Evolutionary conservation across 495 filamentous ascomycete genomes (phyloP).

Genomic region (Astrocystis sublimbata): DNA sequence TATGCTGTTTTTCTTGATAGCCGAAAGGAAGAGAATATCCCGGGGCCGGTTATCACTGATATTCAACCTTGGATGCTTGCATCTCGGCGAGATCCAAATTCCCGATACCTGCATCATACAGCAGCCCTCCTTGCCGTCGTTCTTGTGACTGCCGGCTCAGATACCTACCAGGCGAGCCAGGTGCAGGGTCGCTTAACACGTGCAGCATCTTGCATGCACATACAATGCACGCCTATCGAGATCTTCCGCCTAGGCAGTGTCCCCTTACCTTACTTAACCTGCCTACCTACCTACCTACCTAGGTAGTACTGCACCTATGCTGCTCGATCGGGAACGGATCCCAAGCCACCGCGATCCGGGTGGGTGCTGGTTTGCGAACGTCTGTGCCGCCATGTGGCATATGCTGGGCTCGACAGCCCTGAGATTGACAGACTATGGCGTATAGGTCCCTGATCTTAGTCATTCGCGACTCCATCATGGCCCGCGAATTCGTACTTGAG

Average conservation of each 20-base stretch:
- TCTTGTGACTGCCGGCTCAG: neutral
- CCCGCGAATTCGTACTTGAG: too few species aligned
- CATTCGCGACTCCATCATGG: neutral
- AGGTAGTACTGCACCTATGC: neutral
- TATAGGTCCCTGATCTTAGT: too few species aligned
- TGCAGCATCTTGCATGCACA: slow-evolving; percentile 14
- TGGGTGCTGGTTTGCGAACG: neutral
- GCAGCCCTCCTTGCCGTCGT: neutral
- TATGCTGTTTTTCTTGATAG: too few species aligned
- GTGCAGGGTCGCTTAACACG: slow-evolving; percentile 10
- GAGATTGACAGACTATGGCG: too few species aligned
- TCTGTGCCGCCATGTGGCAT: neutral
- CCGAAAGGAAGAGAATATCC: too few species aligned
- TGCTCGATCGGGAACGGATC: slow-evolving; percentile 16
- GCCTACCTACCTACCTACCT: neutral
- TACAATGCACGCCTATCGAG: neutral
- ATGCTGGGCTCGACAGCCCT: neutral
- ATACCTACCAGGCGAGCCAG: neutral
- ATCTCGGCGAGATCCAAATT: neutral
- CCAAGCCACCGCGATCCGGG: neutral
- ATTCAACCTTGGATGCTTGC: neutral
- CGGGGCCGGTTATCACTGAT: neutral
- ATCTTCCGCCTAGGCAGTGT: neutral
- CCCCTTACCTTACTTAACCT: too few species aligned
- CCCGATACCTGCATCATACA: too few species aligned